Percentiles rank a stretch among this genome's conserved stretches.
Conservation (phyloP, 2,329 filamentous ascomycete species). For the Ophiocordyceps sinensis region DNA sequence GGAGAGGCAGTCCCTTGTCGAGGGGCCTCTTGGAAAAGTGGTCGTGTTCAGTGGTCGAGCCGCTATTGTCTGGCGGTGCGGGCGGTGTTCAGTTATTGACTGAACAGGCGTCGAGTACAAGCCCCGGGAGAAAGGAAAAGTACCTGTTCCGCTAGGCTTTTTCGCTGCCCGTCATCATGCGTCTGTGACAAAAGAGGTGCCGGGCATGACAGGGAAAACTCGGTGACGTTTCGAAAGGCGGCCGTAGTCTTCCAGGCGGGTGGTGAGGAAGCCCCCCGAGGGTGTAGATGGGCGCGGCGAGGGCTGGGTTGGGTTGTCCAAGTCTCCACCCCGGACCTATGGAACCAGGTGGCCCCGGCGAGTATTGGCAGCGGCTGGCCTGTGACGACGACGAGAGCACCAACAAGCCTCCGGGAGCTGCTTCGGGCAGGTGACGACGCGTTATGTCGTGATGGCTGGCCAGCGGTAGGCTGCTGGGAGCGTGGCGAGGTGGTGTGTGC, state of each 20-base stretch:
- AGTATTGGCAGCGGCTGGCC: not conserved
- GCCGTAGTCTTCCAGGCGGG: too few relatives aligned
- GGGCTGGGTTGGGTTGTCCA: too few relatives aligned
- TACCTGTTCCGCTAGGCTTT: conserved; percentile 1
- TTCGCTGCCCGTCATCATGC: conserved; percentile 1
- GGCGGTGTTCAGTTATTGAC: not conserved
- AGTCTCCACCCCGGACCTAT: too few relatives aligned
- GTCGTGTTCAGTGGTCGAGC: too few relatives aligned
- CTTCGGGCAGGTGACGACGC: not conserved
- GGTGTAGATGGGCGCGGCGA: too few relatives aligned
- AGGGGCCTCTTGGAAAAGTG: too few relatives aligned
- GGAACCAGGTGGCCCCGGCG: not conserved
- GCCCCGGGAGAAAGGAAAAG: not conserved
- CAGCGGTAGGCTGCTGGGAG: not conserved
- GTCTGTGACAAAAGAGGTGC: not conserved
- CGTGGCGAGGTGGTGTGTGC: not conserved
- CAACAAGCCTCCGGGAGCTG: not conserved
- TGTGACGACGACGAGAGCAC: not conserved
- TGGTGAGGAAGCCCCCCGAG: too few relatives aligned
- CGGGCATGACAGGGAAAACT: not conserved
- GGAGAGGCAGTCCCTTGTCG: not conserved
- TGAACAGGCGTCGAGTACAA: not conserved
- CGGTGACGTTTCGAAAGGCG: too few relatives aligned
- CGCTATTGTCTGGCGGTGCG: not conserved
- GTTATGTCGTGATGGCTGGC: not conserved